Base-by-base conservation (phyloP, 1,284 basidiomycete species). In the Ceratobasidium sp. region DNA sequence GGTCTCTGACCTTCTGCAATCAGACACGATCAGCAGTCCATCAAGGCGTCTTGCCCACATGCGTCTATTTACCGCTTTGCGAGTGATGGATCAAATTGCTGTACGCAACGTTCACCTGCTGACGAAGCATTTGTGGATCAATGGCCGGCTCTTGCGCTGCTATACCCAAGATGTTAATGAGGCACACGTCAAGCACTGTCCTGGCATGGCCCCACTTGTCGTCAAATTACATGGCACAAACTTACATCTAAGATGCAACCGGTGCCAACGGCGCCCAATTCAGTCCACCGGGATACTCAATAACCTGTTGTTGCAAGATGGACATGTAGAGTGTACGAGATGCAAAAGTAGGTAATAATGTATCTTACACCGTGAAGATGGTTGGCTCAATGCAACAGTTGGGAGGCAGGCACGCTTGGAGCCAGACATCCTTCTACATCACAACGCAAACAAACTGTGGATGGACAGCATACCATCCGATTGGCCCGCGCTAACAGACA, bases 201-300 rank as follows among this genome's bases (percentile, higher is more conserved):
- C 63, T 23, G 39, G 47, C 37, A 63, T 63, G 60, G 33, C 20
- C 17, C 20, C 35, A 4, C 13, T 8, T 42, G 60, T 63, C 17
- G n/a, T 63, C 15, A 33, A 63, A 37, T 15, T 63, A 10, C 60
- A 63, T 37, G 60, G 60, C 28, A 63, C n/a, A 4, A 56, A 56
- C 23, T 13, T 28, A 13, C 13, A 42, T 39, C 31, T 63, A 7
- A 33, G 15, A n/a, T 42, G 60, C 33, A 11, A 3, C 11, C 20
- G 20, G 17, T 63, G 60, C 37, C 10, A 33, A 15, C 28, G 33
- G n/a, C 37, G 60, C 20, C 54, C 54, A 23, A 13, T 4, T 4
- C 26, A 31, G 20, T 13, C 54, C 6, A 31, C 26, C 20, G 5
- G 3, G 15, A 26, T 4, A 13, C 13, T 56, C 17, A 26, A 56